Percentiles rank a stretch among this genome's conserved stretches.
Conservation (phyloP, 371 early-diverging fungal species). For the Dichotomocladium elegans region DNA sequence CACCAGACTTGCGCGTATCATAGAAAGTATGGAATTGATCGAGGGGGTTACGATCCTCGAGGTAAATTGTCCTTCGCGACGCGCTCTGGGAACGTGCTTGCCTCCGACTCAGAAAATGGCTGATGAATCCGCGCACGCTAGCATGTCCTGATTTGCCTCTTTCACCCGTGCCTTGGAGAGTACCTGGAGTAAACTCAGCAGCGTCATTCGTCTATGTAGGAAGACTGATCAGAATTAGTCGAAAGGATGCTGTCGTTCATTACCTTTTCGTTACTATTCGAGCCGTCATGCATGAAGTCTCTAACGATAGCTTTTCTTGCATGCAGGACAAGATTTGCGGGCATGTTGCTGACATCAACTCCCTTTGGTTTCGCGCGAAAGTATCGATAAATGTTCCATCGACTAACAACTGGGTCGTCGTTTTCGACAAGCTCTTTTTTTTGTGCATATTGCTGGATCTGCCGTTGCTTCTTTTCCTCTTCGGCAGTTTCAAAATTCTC, state of each 20-base stretch:
- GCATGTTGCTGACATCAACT: conserved; percentile 35
- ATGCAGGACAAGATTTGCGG: conserved; percentile 28
- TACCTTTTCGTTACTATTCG: too few relatives aligned
- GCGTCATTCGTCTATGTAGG: too few relatives aligned
- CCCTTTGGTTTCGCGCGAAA: conserved; percentile 48
- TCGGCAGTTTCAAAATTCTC: conserved; percentile 63
- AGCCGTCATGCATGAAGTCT: conserved; percentile 42
- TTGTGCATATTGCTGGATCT: conserved; percentile 44
- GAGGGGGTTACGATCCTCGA: conserved; percentile 5
- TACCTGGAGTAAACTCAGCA: too few relatives aligned
- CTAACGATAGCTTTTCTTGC: conserved; percentile 48
- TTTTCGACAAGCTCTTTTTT: conserved; percentile 26
- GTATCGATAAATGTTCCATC: conserved; percentile 50
- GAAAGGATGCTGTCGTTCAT: neutral
- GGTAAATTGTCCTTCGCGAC: too few relatives aligned
- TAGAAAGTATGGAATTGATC: conserved; percentile 15
- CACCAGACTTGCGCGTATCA: conserved; percentile 3
- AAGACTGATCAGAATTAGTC: neutral
- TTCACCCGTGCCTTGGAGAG: too few relatives aligned
- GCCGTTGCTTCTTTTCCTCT: conserved; percentile 53
- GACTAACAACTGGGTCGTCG: conserved; percentile 35
- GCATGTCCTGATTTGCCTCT: too few relatives aligned
- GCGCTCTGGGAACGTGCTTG: too few relatives aligned
- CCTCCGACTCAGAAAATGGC: too few relatives aligned
- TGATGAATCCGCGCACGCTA: too few relatives aligned